These are phyloP conservation scores for Abrus precatorius DNA, from an alignment of 306 rosid genomes.

Conservation along the genomic window DNA sequence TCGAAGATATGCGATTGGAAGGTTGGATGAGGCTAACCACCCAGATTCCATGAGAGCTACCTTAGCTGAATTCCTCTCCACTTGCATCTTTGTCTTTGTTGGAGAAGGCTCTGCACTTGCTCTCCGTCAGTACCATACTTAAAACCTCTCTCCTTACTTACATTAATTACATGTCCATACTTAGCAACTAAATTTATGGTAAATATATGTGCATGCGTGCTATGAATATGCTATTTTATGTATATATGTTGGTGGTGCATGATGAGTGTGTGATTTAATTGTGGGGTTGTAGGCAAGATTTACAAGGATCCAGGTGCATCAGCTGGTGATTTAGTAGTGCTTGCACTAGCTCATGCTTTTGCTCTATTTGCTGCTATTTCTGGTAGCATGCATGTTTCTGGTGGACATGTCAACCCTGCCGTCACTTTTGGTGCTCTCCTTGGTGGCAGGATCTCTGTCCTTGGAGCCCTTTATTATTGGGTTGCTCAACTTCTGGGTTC, in stretches of 20 bases:
- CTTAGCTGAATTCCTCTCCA: conserved; percentile 76
- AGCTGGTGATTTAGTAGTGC: conserved; percentile 58
- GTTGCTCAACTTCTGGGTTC: conserved; percentile 85
- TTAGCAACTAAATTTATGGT: too few relatives aligned
- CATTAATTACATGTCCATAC: too few relatives aligned
- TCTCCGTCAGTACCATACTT: conserved; percentile 49
- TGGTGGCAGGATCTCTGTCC: conserved; percentile 78
- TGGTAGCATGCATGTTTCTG: conserved; percentile 70
- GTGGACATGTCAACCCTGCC: conserved; percentile 88
- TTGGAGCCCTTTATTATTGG: conserved; percentile 77
- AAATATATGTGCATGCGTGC: too few relatives aligned
- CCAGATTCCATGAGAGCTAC: conserved; percentile 87
- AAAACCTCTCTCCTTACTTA: too few relatives aligned
- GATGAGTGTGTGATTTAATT: not conserved
- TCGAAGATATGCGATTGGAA: conserved; percentile 76
- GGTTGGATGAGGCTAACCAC: conserved; percentile 76
- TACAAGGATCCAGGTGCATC: conserved; percentile 57
- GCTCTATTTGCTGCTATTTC: conserved; percentile 71
- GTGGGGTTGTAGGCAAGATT: conserved; percentile 57
- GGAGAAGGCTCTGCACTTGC: conserved; percentile 90
- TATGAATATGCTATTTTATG: too few relatives aligned
- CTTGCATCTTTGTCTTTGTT: conserved; percentile 79
- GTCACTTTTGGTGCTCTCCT: conserved; percentile 85
- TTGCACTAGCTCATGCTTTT: conserved; percentile 77
- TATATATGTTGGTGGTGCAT: too few relatives aligned